Evolutionary conservation across 495 filamentous ascomycete genomes (phyloP).

Genomic region (Daldinia loculata): DNA sequence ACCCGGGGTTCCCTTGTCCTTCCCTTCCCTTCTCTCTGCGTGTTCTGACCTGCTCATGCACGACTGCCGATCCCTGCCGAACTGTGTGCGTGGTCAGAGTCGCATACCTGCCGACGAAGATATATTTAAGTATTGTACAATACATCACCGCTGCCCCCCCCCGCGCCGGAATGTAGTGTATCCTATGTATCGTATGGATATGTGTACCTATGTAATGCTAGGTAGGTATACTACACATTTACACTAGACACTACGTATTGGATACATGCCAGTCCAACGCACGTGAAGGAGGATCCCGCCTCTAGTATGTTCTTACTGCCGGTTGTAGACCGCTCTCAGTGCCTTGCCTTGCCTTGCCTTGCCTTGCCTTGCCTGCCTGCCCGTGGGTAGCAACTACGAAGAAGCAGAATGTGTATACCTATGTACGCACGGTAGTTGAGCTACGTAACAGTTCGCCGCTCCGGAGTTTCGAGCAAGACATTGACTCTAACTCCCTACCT

Average conservation of each 20-base stretch:
- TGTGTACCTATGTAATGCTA: slow-evolving; percentile 9
- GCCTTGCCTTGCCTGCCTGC: background rate
- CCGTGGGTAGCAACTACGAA: too few relatives aligned
- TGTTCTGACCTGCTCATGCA: slow-evolving; percentile 43
- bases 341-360: background rate
- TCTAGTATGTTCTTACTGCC: slow-evolving; percentile 5
- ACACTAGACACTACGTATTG: too few relatives aligned
- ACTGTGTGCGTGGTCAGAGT: slow-evolving; percentile 39
- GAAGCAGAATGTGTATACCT: too few relatives aligned
- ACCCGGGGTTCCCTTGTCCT: slow-evolving; percentile 35
- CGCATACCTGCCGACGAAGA: slow-evolving; percentile 25
- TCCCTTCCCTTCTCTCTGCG: slow-evolving; percentile 21
- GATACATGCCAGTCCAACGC: slow-evolving; percentile 6
- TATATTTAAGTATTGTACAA: background rate
- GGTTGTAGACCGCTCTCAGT: background rate
- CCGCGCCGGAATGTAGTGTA: background rate
- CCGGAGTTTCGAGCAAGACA: slow-evolving; percentile 19
- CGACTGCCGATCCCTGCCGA: slow-evolving; percentile 43
- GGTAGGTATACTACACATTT: background rate
- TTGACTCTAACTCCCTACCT: background rate
- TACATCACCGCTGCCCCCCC: slow-evolving; percentile 1
- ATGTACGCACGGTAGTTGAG: background rate
- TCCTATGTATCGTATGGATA: slow-evolving; percentile 10
- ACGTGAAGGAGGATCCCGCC: slow-evolving; percentile 34
- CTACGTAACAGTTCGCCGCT: slow-evolving; percentile 18